Evolutionary conservation across 495 filamentous ascomycete species (phyloP).

Genomic region (Talaromyces proteolyticus): DNA sequence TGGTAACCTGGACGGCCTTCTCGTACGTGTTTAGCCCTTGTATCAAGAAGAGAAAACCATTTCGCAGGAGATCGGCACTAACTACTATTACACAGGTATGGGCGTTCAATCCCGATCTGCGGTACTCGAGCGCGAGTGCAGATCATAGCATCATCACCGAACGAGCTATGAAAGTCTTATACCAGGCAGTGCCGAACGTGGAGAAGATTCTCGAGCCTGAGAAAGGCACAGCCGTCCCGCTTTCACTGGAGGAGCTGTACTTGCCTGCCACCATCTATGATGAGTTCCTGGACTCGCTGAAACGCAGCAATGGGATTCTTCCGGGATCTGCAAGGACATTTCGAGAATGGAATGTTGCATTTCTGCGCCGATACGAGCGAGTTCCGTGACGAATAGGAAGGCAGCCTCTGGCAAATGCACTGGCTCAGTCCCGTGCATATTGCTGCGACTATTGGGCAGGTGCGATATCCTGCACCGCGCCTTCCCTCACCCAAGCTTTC

Average conservation of each 20-base stretch:
- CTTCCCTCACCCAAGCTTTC: neutral
- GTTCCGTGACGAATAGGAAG: neutral
- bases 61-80: too few relatives aligned
- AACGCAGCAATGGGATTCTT: slow-evolving; percentile 45
- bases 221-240: slow-evolving; percentile 29
- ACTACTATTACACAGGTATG: slow-evolving; percentile 38
- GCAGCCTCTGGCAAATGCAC: neutral
- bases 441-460: neutral
- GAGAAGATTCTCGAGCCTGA: slow-evolving; percentile 47
- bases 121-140: slow-evolving; percentile 49
- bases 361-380: slow-evolving; percentile 42
- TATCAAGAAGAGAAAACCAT: too few relatives aligned
- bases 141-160: slow-evolving; percentile 24
- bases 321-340: slow-evolving; percentile 51
- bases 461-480: too few relatives aligned
- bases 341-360: slow-evolving; percentile 60
- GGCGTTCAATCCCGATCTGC: slow-evolving; percentile 66
- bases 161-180: slow-evolving; percentile 65
- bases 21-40: too few relatives aligned
- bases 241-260: slow-evolving; percentile 60
- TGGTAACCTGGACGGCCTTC: slow-evolving; percentile 27
- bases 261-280: slow-evolving; percentile 45
- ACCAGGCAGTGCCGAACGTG: slow-evolving; percentile 43
- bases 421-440: slow-evolving; percentile 2
- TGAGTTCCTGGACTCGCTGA: slow-evolving; percentile 35